Base-by-base conservation (phyloP, 495 filamentous ascomycete genomes). In the Hypomontagnella monticulosa region DNA sequence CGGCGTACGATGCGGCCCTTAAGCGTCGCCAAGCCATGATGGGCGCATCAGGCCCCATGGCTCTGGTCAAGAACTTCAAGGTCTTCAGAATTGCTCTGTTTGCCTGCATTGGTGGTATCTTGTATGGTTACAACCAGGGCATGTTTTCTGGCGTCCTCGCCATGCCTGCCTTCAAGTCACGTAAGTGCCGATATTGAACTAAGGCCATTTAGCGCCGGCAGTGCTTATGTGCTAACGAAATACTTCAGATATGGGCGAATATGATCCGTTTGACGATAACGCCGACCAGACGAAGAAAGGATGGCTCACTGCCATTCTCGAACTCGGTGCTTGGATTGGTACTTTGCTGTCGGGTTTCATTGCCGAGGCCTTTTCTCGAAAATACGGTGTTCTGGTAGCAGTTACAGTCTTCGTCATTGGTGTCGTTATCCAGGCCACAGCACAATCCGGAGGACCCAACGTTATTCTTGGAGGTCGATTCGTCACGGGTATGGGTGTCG, bases 291-390 rank as follows among this genome's bases (percentile, higher is more conserved):
- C 88, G 0, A 87, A 80, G 62, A 91, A 92, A 71, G 91, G 90
- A 27, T 92, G 90, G 87, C 79, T 93, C 47, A 91, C 91, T 4
- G 85, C 91, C 1, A 93, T 93, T 57, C 85, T 94, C 63, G 86
- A 93, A 66, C 83, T 96, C 3, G 91, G 91, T 73, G 91, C 91
- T 36, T 93, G 91, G 91, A 66, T 91, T 48, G 91, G 92, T 7
- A 88, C 89, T 0, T 81, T 94, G 46, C 82, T 89, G 44, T 91
- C 87, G 48, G 91, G 90, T 1, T 90, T 92, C 69, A 73, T 94
- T 37, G 89, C 89, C 34, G 91, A 95, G 75, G 81, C 84, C 11
- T 70, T 91, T 34, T 91, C 89, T 4, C 83, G 92, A 10, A 93
- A 93, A 75, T 86, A 88, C 70, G 85, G 87, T 5, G 89, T 95